A percentile compares a stretch with the other conserved stretches of the same genome.
Evolutionary conservation across 1,284 basidiomycete genomes (phyloP).

Genomic region (Amylostereum areolatum): DNA sequence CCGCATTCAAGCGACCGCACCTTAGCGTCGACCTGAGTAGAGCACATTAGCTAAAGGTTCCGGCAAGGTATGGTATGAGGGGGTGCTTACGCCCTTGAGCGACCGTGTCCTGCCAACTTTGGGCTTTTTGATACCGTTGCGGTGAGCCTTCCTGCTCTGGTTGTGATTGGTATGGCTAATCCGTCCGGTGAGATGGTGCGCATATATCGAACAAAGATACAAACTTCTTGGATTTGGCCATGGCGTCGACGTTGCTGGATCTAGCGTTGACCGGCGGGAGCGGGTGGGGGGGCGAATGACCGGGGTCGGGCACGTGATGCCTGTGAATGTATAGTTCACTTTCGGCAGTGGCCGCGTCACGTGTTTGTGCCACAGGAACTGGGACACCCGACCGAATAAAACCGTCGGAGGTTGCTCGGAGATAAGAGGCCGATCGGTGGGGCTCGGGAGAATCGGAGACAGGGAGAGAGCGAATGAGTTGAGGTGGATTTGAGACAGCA

Average conservation of each 20-base stretch:
- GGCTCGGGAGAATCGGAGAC: too few relatives aligned
- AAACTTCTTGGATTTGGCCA: slow-evolving; percentile 84
- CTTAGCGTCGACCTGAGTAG: slow-evolving; percentile 76
- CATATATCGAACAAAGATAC: slow-evolving; percentile 11
- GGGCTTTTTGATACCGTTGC: slow-evolving; percentile 91
- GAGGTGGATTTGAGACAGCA: background rate
- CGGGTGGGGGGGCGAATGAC: background rate
- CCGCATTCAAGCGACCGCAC: slow-evolving; percentile 32
- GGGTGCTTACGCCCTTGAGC: slow-evolving; percentile 73
- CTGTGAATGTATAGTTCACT: too few relatives aligned
- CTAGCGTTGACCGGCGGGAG: slow-evolving; percentile 1
- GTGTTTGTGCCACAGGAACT: too few relatives aligned
- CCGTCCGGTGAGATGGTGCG: slow-evolving; percentile 9
- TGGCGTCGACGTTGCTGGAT: slow-evolving; percentile 32
- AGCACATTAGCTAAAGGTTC: slow-evolving; percentile 1
- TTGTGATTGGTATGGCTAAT: slow-evolving; percentile 86
- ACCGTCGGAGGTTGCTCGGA: background rate
- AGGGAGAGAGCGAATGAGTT: background rate
- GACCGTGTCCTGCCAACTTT: slow-evolving; percentile 75
- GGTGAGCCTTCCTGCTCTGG: slow-evolving; percentile 93
- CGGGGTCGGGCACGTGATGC: background rate
- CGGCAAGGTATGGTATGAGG: background rate
- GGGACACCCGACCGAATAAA: slow-evolving; percentile 3
- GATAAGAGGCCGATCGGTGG: too few relatives aligned
- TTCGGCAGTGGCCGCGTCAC: too few relatives aligned